Evolutionary conservation across 2,329 filamentous ascomycete species (phyloP).

Genomic region (Hypoxylon sp.): DNA sequence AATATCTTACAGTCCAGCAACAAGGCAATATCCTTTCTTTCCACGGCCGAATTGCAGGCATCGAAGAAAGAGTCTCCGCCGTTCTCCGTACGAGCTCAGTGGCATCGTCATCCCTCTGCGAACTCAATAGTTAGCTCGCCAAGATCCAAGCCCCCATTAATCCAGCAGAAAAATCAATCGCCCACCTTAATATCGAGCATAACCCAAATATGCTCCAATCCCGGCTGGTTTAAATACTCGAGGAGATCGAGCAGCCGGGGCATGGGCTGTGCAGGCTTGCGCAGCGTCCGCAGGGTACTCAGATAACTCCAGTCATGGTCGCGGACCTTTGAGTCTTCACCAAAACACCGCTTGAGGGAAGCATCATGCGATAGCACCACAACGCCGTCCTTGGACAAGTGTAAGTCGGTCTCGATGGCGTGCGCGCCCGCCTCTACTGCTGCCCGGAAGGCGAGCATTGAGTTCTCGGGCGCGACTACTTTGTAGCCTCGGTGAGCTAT

Average conservation of each 20-base stretch:
- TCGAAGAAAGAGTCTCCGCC: conserved; percentile 70
- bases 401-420: conserved; percentile 90
- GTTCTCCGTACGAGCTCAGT: conserved; percentile 78
- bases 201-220: conserved; percentile 78
- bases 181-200: conserved; percentile 88
- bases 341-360: conserved; percentile 84
- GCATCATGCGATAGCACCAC: conserved; percentile 89
- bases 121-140: conserved; percentile 5
- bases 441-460: conserved; percentile 80
- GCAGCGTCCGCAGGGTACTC: conserved; percentile 74
- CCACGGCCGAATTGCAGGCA: conserved; percentile 72
- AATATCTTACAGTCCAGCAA: conserved; percentile 77
- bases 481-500: conserved; percentile 87
- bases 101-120: conserved; percentile 77
- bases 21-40: conserved; percentile 80
- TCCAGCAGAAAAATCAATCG: not conserved
- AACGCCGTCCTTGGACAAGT: conserved; percentile 83
- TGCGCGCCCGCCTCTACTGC: conserved; percentile 81
- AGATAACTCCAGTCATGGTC: conserved; percentile 84
- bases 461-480: conserved; percentile 85
- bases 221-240: conserved; percentile 75
- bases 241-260: conserved; percentile 81
- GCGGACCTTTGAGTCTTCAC: conserved; percentile 76
- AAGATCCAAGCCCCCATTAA: not conserved
- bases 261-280: conserved; percentile 77